Evolutionary conservation across 2,329 filamentous ascomycete genomes (phyloP), one percentile per base, ranked within the genome.

Genomic region (Bisporella sp.): DNA sequence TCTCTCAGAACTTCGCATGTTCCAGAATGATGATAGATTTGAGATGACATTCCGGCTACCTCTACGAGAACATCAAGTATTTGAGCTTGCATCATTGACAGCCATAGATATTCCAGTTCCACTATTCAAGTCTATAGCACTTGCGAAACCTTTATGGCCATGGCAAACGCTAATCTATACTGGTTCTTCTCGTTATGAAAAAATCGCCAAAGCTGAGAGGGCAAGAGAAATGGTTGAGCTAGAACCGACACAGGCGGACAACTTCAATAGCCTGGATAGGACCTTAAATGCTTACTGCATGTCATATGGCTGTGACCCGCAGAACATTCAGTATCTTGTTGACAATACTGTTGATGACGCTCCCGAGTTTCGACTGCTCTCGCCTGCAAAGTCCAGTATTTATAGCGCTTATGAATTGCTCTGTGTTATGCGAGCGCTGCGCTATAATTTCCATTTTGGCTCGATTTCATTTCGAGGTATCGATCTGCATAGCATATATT

Each of bases 271-370:
- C 21, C 21, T 88, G 59, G 82, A 87, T 57, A 74, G 82, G 33
- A 87, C 84, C 1, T 66, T 88, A 32, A 79, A 79, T 45, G 84
- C 83, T 33, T 87, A 87, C 61, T 87, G 83, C 62, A 73, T 84
- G 41, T 82, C 81, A 21, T 88, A 87, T 62, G 77, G 59, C 57
- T 64, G 61, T 28, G 81, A 85, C 58, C 80, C 84, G 3, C 77
- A 77, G 9, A 84, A 83, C 49, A 83, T 88, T 45, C 74, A 77
- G 47, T 86, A 85, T 59, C 73, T 73, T 5, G 76, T 85, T 50
- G 75, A 81, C 59, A 73, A 76, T 57, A 67, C 77, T 50, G 79
- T 76, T 54, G 84, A 87, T 63, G 83, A 88, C 68, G 77, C 75
- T 31, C 84, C 84, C 5, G 77, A 78, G 35, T 88, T 88, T 61